Evolutionary conservation across 306 rosid genomes (phyloP).

Genomic region (Aeschynomene evenia): DNA sequence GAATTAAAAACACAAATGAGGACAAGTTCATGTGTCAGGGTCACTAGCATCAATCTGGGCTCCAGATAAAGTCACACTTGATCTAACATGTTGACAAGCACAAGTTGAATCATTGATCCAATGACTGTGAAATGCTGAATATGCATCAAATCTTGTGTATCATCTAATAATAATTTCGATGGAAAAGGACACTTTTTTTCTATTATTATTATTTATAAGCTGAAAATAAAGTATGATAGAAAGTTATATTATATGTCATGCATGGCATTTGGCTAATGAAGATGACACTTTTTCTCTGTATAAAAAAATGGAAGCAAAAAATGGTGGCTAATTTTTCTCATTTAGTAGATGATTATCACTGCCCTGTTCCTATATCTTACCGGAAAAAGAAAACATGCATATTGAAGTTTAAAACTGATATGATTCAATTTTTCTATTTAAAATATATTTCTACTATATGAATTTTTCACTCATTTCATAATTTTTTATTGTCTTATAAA

Average conservation of each 20-base stretch:
- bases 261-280: not conserved
- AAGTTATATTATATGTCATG: not conserved
- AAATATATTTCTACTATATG: no score
- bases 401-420: no score
- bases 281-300: not conserved
- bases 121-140: constrained; percentile 14
- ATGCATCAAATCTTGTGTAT: constrained; percentile 19
- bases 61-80: constrained; percentile 18
- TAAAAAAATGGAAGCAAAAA: not conserved
- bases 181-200: constrained; percentile 10
- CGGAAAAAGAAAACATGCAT: no score
- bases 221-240: not conserved
- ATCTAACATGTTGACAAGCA: constrained; percentile 39
- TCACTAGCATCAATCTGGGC: constrained; percentile 29
- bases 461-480: no score
- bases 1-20: constrained; percentile 7
- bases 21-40: constrained; percentile 39
- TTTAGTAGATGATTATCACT: no score
- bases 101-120: constrained; percentile 13
- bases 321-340: no score
- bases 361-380: no score
- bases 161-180: constrained; percentile 19
- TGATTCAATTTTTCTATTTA: no score
- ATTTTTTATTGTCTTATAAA: no score
- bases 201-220: not conserved